Evolutionary conservation across 2,329 filamentous ascomycete species (phyloP).

Genomic region (Colletotrichum eleusines): DNA sequence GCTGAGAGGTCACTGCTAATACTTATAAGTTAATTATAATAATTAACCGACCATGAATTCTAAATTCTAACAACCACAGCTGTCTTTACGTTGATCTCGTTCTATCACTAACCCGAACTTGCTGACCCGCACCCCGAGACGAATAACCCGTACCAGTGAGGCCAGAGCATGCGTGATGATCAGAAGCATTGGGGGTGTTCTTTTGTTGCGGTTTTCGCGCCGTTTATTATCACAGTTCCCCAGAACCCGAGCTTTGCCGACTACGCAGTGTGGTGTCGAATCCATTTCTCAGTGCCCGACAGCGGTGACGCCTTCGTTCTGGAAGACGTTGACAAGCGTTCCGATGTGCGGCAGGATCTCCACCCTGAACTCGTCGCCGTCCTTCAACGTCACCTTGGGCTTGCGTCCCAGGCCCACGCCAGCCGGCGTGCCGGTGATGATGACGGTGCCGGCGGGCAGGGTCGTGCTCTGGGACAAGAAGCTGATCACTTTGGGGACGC

Average conservation of each 20-base stretch:
- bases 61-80: background rate
- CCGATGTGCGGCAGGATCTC: constrained; percentile 59
- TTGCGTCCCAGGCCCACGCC: constrained; percentile 55
- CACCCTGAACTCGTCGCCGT: constrained; percentile 58
- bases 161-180: background rate
- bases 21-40: too few relatives aligned
- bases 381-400: constrained; percentile 53
- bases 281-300: constrained; percentile 6
- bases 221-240: background rate
- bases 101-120: background rate
- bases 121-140: background rate
- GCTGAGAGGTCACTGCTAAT: too few relatives aligned
- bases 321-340: constrained; percentile 52
- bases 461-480: constrained; percentile 59
- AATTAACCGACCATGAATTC: too few relatives aligned
- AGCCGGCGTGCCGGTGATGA: constrained; percentile 59
- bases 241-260: too few relatives aligned
- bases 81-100: background rate
- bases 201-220: background rate
- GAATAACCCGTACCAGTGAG: too few relatives aligned
- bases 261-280: too few relatives aligned
- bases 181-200: too few relatives aligned
- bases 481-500: constrained; percentile 58
- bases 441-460: constrained; percentile 55
- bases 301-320: constrained; percentile 27